These are phyloP conservation scores for Cichorium intybus DNA, from an alignment of 140 eudicot species.

Conservation along the genomic window DNA sequence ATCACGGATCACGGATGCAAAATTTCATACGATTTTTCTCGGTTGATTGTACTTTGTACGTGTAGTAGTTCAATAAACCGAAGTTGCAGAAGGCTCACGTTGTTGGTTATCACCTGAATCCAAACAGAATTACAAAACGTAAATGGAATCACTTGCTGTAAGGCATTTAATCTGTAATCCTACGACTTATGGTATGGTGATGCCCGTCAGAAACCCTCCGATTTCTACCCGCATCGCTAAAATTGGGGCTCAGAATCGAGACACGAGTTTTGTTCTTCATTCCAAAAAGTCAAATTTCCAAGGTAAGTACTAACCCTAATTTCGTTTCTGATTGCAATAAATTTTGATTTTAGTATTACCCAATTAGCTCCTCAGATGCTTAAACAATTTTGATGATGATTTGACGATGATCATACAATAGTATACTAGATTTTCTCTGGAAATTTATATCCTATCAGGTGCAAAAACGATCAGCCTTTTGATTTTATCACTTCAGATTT, in stretches of 20 bases:
- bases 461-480: not conserved
- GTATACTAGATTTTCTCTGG: not conserved
- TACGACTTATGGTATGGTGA: conserved; percentile 4
- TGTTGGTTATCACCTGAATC: conserved; percentile 5
- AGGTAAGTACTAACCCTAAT: conserved; percentile 38
- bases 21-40: not conserved
- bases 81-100: not conserved
- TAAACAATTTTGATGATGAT: not conserved
- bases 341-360: not conserved
- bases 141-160: conserved; percentile 44
- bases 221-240: conserved; percentile 17
- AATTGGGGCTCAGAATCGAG: conserved; percentile 17
- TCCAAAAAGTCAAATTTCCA: conserved; percentile 62
- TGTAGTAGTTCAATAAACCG: not conserved
- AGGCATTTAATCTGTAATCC: conserved; percentile 33
- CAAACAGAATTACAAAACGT: not conserved
- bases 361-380: not conserved
- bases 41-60: not conserved
- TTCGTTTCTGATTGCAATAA: not conserved
- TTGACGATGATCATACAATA: not conserved
- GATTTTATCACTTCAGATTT: conserved; percentile 50
- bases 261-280: conserved; percentile 17
- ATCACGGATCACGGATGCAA: not conserved
- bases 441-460: not conserved
- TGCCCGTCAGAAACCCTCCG: conserved; percentile 24